Percentiles rank a stretch among this genome's conserved stretches.
phyloP scores from a whole-genome alignment of 2,329 filamentous ascomycete species.

The Curvularia sp. region DNA sequence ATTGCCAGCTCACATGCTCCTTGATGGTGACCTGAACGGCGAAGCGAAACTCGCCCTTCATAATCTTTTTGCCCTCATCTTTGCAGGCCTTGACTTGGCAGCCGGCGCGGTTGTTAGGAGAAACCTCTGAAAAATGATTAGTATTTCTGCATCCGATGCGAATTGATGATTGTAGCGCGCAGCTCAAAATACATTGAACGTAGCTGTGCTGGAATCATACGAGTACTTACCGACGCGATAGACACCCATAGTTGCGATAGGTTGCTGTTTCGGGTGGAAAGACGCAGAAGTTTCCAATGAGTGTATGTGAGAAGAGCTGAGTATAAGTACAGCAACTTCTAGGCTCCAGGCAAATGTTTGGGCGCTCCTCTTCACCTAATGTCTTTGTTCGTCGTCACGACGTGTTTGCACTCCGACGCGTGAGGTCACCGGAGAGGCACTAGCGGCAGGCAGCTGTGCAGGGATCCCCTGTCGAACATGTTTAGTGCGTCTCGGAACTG shows the following conservation, averaged over 20 bases:
- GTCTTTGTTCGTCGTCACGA: constrained; percentile 13
- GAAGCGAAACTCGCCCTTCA: constrained; percentile 73
- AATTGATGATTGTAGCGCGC: background rate
- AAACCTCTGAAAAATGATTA: constrained; percentile 27
- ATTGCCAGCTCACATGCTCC: constrained; percentile 70
- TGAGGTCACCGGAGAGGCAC: constrained; percentile 19
- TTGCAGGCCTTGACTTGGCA: constrained; percentile 80
- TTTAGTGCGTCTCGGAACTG: constrained; percentile 23
- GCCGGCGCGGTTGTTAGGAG: constrained; percentile 68
- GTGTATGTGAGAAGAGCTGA: constrained; percentile 7
- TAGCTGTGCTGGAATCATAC: background rate
- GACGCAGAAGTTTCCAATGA: background rate
- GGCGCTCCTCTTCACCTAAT: background rate
- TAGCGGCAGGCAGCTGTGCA: constrained; percentile 19
- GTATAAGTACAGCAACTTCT: constrained; percentile 4
- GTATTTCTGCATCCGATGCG: background rate
- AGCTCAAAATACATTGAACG: background rate
- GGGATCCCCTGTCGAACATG: constrained; percentile 5
- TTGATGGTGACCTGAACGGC: constrained; percentile 73
- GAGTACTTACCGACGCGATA: constrained; percentile 36
- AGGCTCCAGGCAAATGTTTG: background rate
- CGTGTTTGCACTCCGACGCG: constrained; percentile 19
- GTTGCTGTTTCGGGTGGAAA: constrained; percentile 2
- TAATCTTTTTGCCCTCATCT: constrained; percentile 70
- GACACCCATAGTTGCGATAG: constrained; percentile 31